Conservation (phyloP, 306 rosid species). For the Sicyos edulis region DNA sequence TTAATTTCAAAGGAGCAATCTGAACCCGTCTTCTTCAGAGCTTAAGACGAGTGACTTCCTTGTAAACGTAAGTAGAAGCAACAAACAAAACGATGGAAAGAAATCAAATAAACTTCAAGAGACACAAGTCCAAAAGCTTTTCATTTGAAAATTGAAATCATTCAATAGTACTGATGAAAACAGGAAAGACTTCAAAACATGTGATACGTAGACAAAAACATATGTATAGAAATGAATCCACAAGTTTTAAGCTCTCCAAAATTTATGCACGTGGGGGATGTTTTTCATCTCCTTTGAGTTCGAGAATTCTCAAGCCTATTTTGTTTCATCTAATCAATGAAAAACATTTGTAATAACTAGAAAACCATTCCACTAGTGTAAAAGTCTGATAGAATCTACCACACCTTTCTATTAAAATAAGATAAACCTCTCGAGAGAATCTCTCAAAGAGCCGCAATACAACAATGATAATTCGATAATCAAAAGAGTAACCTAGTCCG, state of each 20-base stretch:
- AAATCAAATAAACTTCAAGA: constrained; percentile 2
- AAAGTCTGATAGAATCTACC: too few relatives aligned
- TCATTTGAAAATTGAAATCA: constrained; percentile 8
- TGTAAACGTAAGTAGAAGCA: constrained; percentile 8
- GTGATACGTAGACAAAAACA: neutral
- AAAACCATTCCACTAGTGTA: neutral
- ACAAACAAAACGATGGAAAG: neutral
- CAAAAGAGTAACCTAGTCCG: too few relatives aligned
- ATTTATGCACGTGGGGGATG: too few relatives aligned
- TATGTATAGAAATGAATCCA: constrained; percentile 16
- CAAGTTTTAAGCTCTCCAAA: neutral
- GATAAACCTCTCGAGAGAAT: too few relatives aligned
- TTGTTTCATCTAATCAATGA: neutral
- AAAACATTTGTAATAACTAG: constrained; percentile 1
- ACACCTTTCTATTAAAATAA: too few relatives aligned
- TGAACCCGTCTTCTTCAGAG: constrained; percentile 11
- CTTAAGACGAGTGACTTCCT: neutral
- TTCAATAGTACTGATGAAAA: constrained; percentile 3
- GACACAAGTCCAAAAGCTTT: neutral
- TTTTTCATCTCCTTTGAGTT: neutral
- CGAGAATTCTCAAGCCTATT: neutral
- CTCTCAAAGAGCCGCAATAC: too few relatives aligned
- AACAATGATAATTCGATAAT: too few relatives aligned
- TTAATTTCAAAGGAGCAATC: neutral
- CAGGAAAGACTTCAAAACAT: constrained; percentile 1